Percentiles rank a stretch among this genome's conserved stretches.
These are phyloP conservation scores for Candida mattraensis DNA, from an alignment of 805 yeast genomes.

Conservation along the genomic window DNA sequence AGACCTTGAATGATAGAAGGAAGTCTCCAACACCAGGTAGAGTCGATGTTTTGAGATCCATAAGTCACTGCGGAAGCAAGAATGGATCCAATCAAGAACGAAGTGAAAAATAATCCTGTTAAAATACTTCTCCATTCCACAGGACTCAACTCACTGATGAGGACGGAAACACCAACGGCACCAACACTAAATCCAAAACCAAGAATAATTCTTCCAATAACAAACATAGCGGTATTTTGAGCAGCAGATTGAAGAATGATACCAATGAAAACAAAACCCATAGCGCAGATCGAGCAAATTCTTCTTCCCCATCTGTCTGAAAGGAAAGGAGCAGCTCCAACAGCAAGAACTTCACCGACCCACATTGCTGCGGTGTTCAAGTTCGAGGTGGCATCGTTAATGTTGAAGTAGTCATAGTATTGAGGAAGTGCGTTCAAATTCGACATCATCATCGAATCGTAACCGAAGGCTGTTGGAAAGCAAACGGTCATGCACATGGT, in stretches of 20 bases:
- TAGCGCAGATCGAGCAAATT: constrained; percentile 50
- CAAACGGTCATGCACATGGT: constrained; percentile 9
- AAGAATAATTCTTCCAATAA: constrained; percentile 39
- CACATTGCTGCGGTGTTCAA: constrained; percentile 20
- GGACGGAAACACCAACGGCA: constrained; percentile 27
- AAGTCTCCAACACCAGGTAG: constrained; percentile 51
- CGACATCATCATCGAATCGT: constrained; percentile 24
- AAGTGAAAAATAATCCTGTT: constrained; percentile 42
- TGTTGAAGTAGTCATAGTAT: constrained; percentile 14
- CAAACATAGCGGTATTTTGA: constrained; percentile 30
- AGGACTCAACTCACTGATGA: constrained; percentile 32
- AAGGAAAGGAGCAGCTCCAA: constrained; percentile 3
- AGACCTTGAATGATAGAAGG: constrained; percentile 52
- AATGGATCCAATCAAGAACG: constrained; percentile 45
- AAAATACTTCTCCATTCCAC: constrained; percentile 27
- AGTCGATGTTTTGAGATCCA: constrained; percentile 35
- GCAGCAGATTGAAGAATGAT: constrained; percentile 46
- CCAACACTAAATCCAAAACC: constrained; percentile 22
- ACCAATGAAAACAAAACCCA: constrained; percentile 52
- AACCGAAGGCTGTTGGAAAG: constrained; percentile 25
- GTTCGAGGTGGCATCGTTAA: constrained; percentile 11
- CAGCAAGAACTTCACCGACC: constrained; percentile 27
- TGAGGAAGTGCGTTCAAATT: constrained; percentile 15
- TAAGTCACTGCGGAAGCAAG: constrained; percentile 42
- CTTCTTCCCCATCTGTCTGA: constrained; percentile 50